Evolutionary conservation across 1,139 yeast genomes (phyloP).

Genomic region (Geotrichum reessii): DNA sequence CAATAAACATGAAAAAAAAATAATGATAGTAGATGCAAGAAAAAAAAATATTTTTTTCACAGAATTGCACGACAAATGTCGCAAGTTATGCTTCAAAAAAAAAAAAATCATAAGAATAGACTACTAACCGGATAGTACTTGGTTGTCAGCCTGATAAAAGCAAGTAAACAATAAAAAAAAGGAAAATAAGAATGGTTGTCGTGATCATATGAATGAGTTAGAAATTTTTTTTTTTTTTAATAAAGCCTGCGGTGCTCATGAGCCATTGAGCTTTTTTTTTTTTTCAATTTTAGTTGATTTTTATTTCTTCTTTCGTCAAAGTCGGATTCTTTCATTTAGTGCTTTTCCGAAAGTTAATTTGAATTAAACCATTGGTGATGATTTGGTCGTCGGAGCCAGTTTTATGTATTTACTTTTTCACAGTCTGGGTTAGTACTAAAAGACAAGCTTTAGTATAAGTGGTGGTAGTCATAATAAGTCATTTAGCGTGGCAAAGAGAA

Average conservation of each 20-base stretch:
- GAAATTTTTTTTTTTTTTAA: background rate
- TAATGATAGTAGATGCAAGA: too few species aligned
- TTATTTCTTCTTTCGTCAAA: background rate
- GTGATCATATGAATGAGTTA: background rate
- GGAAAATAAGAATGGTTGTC: background rate
- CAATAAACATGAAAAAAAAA: background rate
- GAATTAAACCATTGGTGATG: background rate
- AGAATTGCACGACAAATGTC: too few species aligned
- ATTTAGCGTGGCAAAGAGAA: too few species aligned
- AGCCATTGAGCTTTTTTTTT: background rate
- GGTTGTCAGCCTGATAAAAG: background rate
- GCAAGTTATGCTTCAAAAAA: too few species aligned
- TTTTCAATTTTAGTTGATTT: background rate
- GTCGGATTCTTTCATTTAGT: background rate
- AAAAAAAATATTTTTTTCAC: background rate
- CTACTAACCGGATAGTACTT: too few species aligned
- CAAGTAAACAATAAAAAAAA: background rate
- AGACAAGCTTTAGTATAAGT: background rate
- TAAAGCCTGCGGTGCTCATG: background rate
- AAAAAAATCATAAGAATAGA: too few species aligned
- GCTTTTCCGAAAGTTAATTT: background rate
- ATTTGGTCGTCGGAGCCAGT: background rate
- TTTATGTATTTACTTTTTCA: background rate
- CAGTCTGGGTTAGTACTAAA: background rate
- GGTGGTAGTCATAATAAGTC: background rate